Evolutionary conservation across 208 protist genomes (phyloP).

Genomic region (Leishmania major): DNA sequence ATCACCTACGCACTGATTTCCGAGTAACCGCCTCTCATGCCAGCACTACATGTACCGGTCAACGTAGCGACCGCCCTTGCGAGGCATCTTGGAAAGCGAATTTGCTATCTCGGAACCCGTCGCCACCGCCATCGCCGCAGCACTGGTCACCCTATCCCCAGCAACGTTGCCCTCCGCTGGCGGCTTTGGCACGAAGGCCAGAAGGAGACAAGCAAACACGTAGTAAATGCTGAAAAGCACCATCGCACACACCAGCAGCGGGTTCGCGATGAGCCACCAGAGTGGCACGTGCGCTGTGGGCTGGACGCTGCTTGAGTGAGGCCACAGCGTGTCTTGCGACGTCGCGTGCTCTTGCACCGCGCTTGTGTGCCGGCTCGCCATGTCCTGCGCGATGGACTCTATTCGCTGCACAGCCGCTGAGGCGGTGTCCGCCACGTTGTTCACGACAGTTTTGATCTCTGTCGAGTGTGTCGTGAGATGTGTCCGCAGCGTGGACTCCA

Average conservation of each 20-base stretch:
- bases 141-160: neutral
- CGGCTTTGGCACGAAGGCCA: slow-evolving; percentile 74
- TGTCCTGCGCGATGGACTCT: slow-evolving; percentile 17
- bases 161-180: neutral
- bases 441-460: slow-evolving; percentile 10
- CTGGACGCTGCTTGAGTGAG: neutral
- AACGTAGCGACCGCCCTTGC: slow-evolving; percentile 26
- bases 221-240: slow-evolving; percentile 70
- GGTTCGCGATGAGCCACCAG: slow-evolving; percentile 58
- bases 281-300: slow-evolving; percentile 20
- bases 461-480: slow-evolving; percentile 11
- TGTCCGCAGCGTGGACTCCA: slow-evolving; percentile 15
- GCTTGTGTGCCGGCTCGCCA: neutral
- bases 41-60: slow-evolving; percentile 22
- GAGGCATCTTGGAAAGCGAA: neutral
- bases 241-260: slow-evolving; percentile 37
- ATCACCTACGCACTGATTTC: neutral
- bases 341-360: slow-evolving; percentile 3
- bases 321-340: neutral
- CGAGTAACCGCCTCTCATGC: neutral
- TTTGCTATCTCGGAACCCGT: neutral
- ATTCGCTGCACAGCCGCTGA: slow-evolving; percentile 18
- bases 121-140: neutral
- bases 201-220: slow-evolving; percentile 68
- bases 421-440: slow-evolving; percentile 12